phyloP scores from a whole-genome alignment of 345 rosid species.

The Microthlaspi erraticum region DNA sequence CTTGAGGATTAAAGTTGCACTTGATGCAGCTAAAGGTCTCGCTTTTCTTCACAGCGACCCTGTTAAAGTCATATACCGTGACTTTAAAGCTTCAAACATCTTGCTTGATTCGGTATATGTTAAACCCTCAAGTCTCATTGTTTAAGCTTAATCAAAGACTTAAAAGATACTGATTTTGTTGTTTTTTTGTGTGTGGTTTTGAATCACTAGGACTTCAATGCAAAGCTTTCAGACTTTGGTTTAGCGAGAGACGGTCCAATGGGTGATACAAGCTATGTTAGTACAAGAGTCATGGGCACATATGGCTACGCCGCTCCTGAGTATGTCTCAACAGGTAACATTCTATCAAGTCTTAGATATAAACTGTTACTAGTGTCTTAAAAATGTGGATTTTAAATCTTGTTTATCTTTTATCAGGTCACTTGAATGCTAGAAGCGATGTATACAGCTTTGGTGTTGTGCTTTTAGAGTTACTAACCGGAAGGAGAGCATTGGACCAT shows the following conservation, averaged over 20 bases:
- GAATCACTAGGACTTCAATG: slow-evolving; percentile 59
- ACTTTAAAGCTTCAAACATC: slow-evolving; percentile 86
- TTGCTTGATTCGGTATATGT: slow-evolving; percentile 71
- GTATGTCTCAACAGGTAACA: slow-evolving; percentile 73
- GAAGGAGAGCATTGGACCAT: slow-evolving; percentile 83
- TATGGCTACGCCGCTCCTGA: slow-evolving; percentile 61
- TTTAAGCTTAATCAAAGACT: background rate
- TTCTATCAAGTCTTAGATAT: background rate
- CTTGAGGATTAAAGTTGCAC: slow-evolving; percentile 79
- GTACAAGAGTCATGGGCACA: slow-evolving; percentile 96
- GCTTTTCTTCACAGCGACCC: slow-evolving; percentile 89
- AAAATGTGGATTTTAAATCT: background rate
- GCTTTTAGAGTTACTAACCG: slow-evolving; percentile 80
- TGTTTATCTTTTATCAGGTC: slow-evolving; percentile 53
- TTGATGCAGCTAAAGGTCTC: slow-evolving; percentile 93
- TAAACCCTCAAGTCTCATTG: background rate
- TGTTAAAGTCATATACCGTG: slow-evolving; percentile 87
- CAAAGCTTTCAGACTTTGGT: slow-evolving; percentile 92
- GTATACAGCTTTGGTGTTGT: slow-evolving; percentile 95
- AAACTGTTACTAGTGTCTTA: background rate
- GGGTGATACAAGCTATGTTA: slow-evolving; percentile 80
- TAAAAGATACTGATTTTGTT: slow-evolving; percentile 13
- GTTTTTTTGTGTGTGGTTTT: too few species aligned
- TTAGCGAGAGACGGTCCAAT: slow-evolving; percentile 94
- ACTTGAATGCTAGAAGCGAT: slow-evolving; percentile 81